Evolutionary conservation across 1,139 yeast genomes (phyloP).

Genomic region (Hansenula sp.): DNA sequence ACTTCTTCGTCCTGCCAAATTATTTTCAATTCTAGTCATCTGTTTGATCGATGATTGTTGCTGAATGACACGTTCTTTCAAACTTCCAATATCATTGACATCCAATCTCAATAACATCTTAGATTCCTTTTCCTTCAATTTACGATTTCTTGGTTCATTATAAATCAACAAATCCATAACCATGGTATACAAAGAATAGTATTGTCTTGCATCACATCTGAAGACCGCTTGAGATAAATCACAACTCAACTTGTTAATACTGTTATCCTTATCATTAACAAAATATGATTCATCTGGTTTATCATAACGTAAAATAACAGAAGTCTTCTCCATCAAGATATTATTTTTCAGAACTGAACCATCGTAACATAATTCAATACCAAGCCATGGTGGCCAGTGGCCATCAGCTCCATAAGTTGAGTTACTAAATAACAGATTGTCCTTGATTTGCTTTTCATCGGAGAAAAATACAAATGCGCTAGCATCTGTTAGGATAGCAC

Average conservation of each 20-base stretch:
- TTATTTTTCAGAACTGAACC: conserved; percentile 54
- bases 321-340: conserved; percentile 59
- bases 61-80: conserved; percentile 46
- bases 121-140: conserved; percentile 56
- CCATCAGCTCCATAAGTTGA: conserved; percentile 37
- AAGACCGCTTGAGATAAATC: conserved; percentile 70
- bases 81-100: conserved; percentile 52
- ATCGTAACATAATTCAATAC: conserved; percentile 71
- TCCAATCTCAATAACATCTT: conserved; percentile 70
- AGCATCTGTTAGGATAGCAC: conserved; percentile 64
- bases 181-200: conserved; percentile 61
- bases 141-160: conserved; percentile 57
- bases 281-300: conserved; percentile 28
- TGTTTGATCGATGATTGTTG: conserved; percentile 55
- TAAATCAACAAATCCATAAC: conserved; percentile 64
- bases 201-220: conserved; percentile 71
- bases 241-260: conserved; percentile 44
- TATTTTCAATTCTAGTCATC: conserved; percentile 41
- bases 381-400: conserved; percentile 86
- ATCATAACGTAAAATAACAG: conserved; percentile 58
- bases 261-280: conserved; percentile 29
- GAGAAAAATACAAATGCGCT: conserved; percentile 65
- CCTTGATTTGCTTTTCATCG: conserved; percentile 38
- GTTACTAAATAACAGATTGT: conserved; percentile 39
- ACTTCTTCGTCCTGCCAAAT: conserved; percentile 26